Evolutionary conservation across 2,329 filamentous ascomycete genomes (phyloP), one percentile per base, ranked within the genome.

Genomic region (Mycosphaerella sp.): DNA sequence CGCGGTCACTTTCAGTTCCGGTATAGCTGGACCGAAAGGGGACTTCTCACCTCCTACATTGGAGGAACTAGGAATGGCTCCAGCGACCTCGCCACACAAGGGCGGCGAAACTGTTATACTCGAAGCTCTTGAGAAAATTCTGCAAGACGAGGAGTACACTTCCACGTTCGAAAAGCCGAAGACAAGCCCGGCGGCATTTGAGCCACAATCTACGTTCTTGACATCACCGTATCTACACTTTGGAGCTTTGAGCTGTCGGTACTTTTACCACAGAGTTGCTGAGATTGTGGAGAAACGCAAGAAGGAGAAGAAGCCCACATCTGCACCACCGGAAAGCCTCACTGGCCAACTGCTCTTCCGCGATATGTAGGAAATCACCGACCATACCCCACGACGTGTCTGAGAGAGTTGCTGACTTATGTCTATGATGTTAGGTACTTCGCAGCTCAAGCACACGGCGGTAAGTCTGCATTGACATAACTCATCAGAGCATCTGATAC

Each of bases 141-240:
- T 87, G 55, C 71, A 75, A 2, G 73, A 89, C 57, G 76, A 80
- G 55, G 76, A 80, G 50, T 90, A 88, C 66, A 83, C 82, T 0
- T 85, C 83, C 1, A 88, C 82, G 0, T 91, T 91, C 63, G 79
- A 84, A 64, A 91, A 91, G 67, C 86, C 87, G 1, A 82, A 83
- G 54, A 89, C 86, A 0, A 87, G 83, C 36, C 87, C 87, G 0
- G 85, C 87, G 2, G 84, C 80, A 2, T 89, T 90, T 61, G 78
- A 82, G 38, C 86, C 86, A 0, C 84, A 85, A 65, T 80, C 84
- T 0, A 90, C 87, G 0, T 89, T 85, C 0, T 74, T 90, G 1
- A 76, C 90, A 6, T 88, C 84, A 0, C 85, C 86, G 0, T 82
- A 87, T 66, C 69, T 89, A 51, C 87, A 91, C 67, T 90, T 91